Evolutionary conservation across 1,284 basidiomycete species (phyloP), one percentile per base, ranked within the genome.

Genomic region (Ganoderma sp.): DNA sequence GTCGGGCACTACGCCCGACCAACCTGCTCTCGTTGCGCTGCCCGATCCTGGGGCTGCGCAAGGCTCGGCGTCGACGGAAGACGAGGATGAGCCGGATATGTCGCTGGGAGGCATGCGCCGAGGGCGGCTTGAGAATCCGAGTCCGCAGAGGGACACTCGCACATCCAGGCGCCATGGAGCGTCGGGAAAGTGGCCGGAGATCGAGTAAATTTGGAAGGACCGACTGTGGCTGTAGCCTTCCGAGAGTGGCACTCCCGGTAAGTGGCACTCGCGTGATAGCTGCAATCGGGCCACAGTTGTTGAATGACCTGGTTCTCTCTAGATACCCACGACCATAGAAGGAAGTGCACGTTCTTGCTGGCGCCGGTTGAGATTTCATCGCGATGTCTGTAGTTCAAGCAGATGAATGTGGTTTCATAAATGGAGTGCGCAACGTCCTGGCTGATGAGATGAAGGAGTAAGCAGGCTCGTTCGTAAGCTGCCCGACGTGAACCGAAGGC

Each of bases 111-210:
- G 48, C 42, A 59, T 19, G 52, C 54, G 48, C 56, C 64, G 67
- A 28, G 67, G 62, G 12, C 64, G 67, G 42, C 64, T 64, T 41
- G 66, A 67, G 70, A 68, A 63, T 42, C 39, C 41, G 52, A 58
- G 43, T 39, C 59, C 50, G 28, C 57, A 45, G 41, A 63, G 66
- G 61, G 45, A n/a, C 43, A 67, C 17, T n/a, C 66, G 63, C 50
- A 42, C 62, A 39, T 48, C 42, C 65, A 7, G 43, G 43, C 48
- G 43, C 56, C 43, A 48, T 48, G 39, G 43, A 37, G 28, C 34
- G 50, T 45, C 41, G 15, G 48, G 43, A 28, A 64, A 10, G 65
- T 58, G 41, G 39, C 28, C 57, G 66, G 32, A 59, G 62, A 72
- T 72, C 71, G 60, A 42, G 61, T 65, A 25, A 45, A 22, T 52